Percentiles rank a stretch among this genome's conserved stretches.
phyloP scores from a whole-genome alignment of 1,139 yeast species.

The Keqinozyma sinolaborantium region DNA sequence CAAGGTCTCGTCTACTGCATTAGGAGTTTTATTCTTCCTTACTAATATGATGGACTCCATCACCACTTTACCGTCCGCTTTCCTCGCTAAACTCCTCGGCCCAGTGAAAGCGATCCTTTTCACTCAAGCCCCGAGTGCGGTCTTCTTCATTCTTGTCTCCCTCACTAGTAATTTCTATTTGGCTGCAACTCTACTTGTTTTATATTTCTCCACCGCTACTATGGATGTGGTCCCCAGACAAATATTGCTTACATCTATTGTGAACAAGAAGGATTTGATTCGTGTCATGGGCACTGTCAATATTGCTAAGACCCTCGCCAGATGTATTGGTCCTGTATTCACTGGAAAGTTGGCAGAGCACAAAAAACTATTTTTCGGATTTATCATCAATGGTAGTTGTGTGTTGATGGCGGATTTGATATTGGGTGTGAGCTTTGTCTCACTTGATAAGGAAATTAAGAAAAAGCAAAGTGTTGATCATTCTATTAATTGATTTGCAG shows the following conservation, averaged over 20 bases:
- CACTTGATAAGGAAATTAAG: constrained; percentile 34
- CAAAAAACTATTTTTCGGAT: constrained; percentile 52
- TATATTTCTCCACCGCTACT: constrained; percentile 56
- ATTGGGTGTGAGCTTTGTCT: constrained; percentile 37
- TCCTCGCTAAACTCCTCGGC: constrained; percentile 63
- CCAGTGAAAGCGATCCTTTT: constrained; percentile 73
- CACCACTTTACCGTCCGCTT: constrained; percentile 60
- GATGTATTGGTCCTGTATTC: constrained; percentile 76
- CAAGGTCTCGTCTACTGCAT: constrained; percentile 34
- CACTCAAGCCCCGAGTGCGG: constrained; percentile 80
- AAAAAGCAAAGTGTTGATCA: constrained; percentile 18
- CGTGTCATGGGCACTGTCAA: constrained; percentile 83
- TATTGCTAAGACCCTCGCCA: constrained; percentile 79
- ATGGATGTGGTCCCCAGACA: constrained; percentile 95
- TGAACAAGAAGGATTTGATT: constrained; percentile 61
- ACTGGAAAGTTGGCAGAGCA: constrained; percentile 69
- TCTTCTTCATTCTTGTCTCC: constrained; percentile 44
- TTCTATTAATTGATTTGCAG: constrained; percentile 3
- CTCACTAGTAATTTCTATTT: constrained; percentile 17
- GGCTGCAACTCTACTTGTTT: constrained; percentile 50
- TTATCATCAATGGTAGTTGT: constrained; percentile 58
- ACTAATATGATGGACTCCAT: constrained; percentile 44
- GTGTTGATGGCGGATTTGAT: constrained; percentile 43
- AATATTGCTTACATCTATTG: constrained; percentile 65
- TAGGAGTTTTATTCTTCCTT: constrained; percentile 56